Base-by-base conservation (phyloP, 441 rosid species). In the Gossypium davidsonii region DNA sequence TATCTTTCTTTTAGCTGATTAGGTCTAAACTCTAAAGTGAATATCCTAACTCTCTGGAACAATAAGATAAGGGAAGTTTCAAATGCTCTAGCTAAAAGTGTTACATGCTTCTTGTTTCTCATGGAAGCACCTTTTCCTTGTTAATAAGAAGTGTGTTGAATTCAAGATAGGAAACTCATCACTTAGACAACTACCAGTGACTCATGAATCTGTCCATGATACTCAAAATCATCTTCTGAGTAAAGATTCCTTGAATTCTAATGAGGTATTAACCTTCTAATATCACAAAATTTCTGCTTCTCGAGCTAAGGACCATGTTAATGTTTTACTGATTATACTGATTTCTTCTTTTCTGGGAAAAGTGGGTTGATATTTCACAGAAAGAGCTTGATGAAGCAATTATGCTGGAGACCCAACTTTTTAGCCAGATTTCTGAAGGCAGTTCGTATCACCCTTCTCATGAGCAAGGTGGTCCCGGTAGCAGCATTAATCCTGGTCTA, bases 291-390 rank as follows among this genome's bases (percentile, higher is more conserved):
- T 42, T 6, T 72, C 37, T 73, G 42, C 20, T 53, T 76, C 26
- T 23, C 21, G 57, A 26, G 56, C 6, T 7, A 12, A 71, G 58
- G 34, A 39, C 57, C 71, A 6, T n/a, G 17, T 31, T 52, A 26
- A 28, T 58, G 17, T 6, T 52, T 21, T 58, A 66, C 81, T 67
- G 61, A 73, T 51, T 39, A 51, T 11, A 48, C 17, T 67, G 76
- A n/a, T 74, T 61, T 14, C 14, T 60, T 61, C 67, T 64, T 73
- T 63, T 63, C 26, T 78, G 75, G 72, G 56, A 52, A 67, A 72
- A 83, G 93, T 91, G 86, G 92, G 85, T 86, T 78, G 85, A 79
- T 77, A 77, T 91, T 77, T 87, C 92, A 74, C 48, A 89, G 23
- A 77, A 83, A 63, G 91, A 90, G 78, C 88, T 86, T 76, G 85